phyloP scores from a whole-genome alignment of 768 basidiomycete species.

The Dioszegia crocea region DNA sequence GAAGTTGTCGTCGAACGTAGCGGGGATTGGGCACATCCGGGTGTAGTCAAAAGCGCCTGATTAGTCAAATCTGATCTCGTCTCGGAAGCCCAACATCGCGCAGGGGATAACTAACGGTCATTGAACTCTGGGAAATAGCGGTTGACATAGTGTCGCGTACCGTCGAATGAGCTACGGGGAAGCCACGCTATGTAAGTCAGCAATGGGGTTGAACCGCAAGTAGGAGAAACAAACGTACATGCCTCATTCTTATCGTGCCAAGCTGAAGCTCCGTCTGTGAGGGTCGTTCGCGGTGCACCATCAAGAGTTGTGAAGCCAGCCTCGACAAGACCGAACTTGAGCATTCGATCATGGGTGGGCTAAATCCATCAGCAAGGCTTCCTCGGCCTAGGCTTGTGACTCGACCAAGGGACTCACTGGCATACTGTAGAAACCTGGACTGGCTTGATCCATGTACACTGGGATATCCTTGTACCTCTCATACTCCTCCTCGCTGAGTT shows the following conservation, averaged over 20 bases:
- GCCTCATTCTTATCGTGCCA: slow-evolving; percentile 4
- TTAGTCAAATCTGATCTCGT: neutral
- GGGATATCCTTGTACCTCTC: slow-evolving; percentile 21
- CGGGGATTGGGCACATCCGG: slow-evolving; percentile 23
- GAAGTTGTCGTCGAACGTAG: slow-evolving; percentile 20
- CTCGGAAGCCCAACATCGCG: neutral
- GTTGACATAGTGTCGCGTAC: neutral
- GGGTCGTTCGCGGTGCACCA: slow-evolving; percentile 21
- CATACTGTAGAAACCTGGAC: slow-evolving; percentile 20
- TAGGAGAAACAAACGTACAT: neutral
- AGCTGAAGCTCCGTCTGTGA: slow-evolving; percentile 14
- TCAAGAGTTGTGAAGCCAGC: slow-evolving; percentile 12
- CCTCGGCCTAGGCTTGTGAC: too few relatives aligned
- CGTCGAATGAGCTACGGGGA: neutral
- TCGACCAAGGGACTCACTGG: slow-evolving; percentile 13
- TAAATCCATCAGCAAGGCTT: neutral
- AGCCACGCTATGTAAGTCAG: neutral
- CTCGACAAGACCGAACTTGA: slow-evolving; percentile 23
- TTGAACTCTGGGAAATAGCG: neutral
- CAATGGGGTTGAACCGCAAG: neutral
- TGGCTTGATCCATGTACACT: slow-evolving; percentile 16
- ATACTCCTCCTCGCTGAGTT: slow-evolving; percentile 13
- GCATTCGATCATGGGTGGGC: slow-evolving; percentile 15
- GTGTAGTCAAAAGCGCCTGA: slow-evolving; percentile 13
- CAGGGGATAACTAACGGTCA: neutral